Base-by-base conservation (phyloP, 768 basidiomycete species). In the Xanthoconium stramineum region DNA sequence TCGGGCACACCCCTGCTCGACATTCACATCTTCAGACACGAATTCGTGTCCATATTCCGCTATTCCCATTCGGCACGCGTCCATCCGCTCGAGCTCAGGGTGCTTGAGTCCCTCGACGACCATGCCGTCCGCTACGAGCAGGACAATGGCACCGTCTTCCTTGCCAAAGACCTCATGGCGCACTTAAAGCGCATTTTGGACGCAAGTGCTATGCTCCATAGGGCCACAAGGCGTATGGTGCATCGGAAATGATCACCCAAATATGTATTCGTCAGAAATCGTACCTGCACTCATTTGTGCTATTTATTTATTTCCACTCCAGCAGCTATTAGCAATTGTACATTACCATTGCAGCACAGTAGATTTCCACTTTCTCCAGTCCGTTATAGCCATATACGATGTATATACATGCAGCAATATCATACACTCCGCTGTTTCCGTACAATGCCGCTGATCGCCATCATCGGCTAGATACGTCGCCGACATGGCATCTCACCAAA, bases 41-140 rank as follows among this genome's bases (percentile, higher is more conserved):
- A 85, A 67, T 84, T 84, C 59, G 80, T 81, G 67, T 80, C 80
- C 60, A 86, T 86, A 50, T 86, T 85, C 62, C 82, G 84, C 38
- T 79, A 82, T 53, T 70, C 70, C 1, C 79, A 85, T 57, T 79
- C 81, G 13, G 60, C 75, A 3, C 76, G 82, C 19, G 48, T 72
- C 0, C 64, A 61, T 35, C 67, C 70, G 11, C 59, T 58, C 17
- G 70, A 72, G 50, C 75, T 86, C 14, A 73, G 71, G 56, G 76
- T 85, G 52, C 69, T 85, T 24, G 79, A 84, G 64, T 63, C 70
- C 30, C 80, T 86, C 39, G 75, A 79, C 30, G 77, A 79, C 9
- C 70, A 70, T 24, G 69, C 76, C 43, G 72, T 79, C 38, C 76
- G 74, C 12, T 84, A 84, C 54, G 83, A 86, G 54, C 78, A 81